Evolutionary conservation across 345 rosid species (phyloP).

Genomic region (Dovyalis caffra): DNA sequence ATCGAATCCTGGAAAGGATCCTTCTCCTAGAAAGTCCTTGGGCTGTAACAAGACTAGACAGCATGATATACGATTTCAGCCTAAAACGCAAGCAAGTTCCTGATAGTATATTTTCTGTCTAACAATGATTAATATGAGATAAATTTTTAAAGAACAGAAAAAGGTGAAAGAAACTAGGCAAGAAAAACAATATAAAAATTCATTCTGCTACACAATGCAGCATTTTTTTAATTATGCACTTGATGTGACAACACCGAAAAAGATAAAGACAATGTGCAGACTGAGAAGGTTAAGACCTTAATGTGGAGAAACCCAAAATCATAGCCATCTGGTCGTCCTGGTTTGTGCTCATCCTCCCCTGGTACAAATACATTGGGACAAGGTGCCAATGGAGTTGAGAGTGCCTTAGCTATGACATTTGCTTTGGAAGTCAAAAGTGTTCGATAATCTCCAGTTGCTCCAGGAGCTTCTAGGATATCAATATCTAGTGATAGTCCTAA

Average conservation of each 20-base stretch:
- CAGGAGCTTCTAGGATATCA: constrained; percentile 91
- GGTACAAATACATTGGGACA: constrained; percentile 79
- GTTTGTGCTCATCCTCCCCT: constrained; percentile 75
- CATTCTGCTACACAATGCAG: not conserved
- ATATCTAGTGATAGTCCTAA: constrained; percentile 86
- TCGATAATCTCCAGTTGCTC: constrained; percentile 91
- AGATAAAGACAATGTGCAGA: not conserved
- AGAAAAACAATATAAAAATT: not conserved
- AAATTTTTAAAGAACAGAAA: not conserved
- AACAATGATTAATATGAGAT: not conserved
- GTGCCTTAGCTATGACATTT: constrained; percentile 70
- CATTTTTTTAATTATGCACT: not conserved
- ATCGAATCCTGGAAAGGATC: not conserved
- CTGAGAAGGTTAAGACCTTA: constrained; percentile 48
- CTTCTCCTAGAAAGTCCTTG: not conserved
- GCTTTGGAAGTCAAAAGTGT: constrained; percentile 88
- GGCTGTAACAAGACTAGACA: not conserved
- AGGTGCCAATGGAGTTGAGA: constrained; percentile 63
- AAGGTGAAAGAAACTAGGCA: not conserved
- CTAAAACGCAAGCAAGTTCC: not conserved
- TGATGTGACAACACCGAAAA: not conserved
- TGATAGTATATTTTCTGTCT: not conserved
- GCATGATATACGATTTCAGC: not conserved
- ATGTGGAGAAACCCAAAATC: constrained; percentile 96
- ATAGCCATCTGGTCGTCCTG: constrained; percentile 74